Evolutionary conservation across 139 green algal species (phyloP).

Genomic region (Edaphochlamys debaryana): DNA sequence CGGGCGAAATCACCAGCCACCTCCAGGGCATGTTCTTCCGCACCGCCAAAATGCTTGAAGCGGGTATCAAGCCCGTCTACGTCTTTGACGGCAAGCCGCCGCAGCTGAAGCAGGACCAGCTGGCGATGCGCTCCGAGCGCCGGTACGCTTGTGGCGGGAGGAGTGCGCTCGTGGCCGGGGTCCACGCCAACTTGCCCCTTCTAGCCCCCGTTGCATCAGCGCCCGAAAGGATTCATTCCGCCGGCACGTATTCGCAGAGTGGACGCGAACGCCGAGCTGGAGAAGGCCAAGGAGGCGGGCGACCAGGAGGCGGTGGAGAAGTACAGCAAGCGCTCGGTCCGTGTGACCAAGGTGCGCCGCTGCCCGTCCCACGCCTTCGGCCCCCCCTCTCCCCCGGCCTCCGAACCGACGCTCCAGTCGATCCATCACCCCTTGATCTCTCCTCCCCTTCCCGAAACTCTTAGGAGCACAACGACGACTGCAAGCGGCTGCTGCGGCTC

Average conservation of each 20-base stretch:
- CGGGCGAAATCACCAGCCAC: constrained; percentile 93
- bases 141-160: background rate
- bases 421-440: no score
- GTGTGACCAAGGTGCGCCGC: constrained; percentile 46
- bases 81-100: constrained; percentile 99
- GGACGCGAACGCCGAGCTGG: constrained; percentile 67
- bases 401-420: no score
- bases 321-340: constrained; percentile 94
- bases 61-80: constrained; percentile 95
- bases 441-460: no score
- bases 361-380: no score
- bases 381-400: no score
- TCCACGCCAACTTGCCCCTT: no score
- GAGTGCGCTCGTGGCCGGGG: no score
- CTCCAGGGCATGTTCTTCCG: constrained; percentile 96
- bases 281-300: constrained; percentile 81
- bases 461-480: constrained; percentile 95
- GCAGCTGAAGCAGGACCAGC: constrained; percentile 91
- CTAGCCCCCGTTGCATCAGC: no score
- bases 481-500: constrained; percentile 89
- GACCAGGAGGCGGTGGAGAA: constrained; percentile 93
- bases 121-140: constrained; percentile 55
- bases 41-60: constrained; percentile 95
- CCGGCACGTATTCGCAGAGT: no score
- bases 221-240: no score